These are phyloP conservation scores for Boletus sp. DNA, from an alignment of 768 basidiomycete genomes.

Conservation along the genomic window DNA sequence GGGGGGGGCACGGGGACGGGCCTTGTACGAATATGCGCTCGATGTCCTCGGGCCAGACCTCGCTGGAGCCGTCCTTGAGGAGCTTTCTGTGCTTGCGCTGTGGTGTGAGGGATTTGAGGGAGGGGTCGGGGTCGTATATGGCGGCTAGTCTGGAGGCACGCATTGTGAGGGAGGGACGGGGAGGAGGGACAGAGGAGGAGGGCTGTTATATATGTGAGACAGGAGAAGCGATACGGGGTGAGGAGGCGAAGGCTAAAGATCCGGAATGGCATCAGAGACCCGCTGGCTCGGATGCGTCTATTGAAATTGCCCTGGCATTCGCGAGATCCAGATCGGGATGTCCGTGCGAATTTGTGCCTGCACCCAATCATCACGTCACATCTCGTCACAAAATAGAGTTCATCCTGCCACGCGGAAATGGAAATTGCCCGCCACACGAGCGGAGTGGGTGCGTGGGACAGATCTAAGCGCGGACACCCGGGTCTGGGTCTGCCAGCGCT, in stretches of 20 bases:
- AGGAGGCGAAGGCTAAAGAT: conserved; percentile 42
- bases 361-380: conserved; percentile 10
- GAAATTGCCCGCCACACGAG: conserved; percentile 45
- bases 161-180: conserved; percentile 18
- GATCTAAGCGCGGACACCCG: conserved; percentile 26
- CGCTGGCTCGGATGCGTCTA: conserved; percentile 25
- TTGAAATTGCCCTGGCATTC: conserved; percentile 31
- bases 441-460: conserved; percentile 39
- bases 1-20: too few relatives aligned
- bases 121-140: conserved; percentile 18
- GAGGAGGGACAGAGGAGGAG: conserved; percentile 6
- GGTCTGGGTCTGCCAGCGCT: conserved; percentile 11
- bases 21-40: conserved; percentile 79
- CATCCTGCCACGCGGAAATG: conserved; percentile 36
- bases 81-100: conserved; percentile 82
- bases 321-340: conserved; percentile 30
- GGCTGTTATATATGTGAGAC: conserved; percentile 38
- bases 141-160: conserved; percentile 22
- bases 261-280: conserved; percentile 35
- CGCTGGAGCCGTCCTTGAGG: conserved; percentile 72
- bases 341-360: conserved; percentile 18
- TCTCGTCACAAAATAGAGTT: conserved; percentile 23
- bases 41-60: conserved; percentile 80
- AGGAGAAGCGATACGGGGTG: conserved; percentile 21
- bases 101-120: conserved; percentile 46